phyloP scores from a whole-genome alignment of 768 basidiomycete species.

The Calocera viscosa region DNA sequence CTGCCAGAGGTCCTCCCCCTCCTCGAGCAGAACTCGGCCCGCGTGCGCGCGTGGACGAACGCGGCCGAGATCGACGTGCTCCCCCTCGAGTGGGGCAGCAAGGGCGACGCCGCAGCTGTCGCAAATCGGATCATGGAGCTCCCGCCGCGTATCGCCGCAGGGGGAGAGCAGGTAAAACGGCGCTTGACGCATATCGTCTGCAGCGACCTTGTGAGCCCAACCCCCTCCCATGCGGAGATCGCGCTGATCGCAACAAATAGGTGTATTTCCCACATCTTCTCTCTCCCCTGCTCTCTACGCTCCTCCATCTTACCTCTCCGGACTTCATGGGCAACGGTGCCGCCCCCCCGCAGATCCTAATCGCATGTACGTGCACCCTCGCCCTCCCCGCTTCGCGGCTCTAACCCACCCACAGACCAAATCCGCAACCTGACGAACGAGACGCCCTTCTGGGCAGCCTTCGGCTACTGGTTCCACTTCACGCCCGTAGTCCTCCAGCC shows the following conservation, averaged over 20 bases:
- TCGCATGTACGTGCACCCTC: slow-evolving; percentile 38
- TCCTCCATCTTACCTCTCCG: slow-evolving; percentile 57
- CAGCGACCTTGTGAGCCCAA: slow-evolving; percentile 63
- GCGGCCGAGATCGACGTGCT: slow-evolving; percentile 32
- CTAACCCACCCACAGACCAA: slow-evolving; percentile 33
- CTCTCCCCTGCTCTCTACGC: slow-evolving; percentile 58
- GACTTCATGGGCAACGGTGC: slow-evolving; percentile 26
- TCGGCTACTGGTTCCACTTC: slow-evolving; percentile 67
- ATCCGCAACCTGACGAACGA: slow-evolving; percentile 62
- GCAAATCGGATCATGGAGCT: slow-evolving; percentile 27
- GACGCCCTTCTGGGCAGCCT: slow-evolving; percentile 62
- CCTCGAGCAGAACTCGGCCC: slow-evolving; percentile 31
- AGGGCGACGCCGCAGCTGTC: slow-evolving; percentile 33
- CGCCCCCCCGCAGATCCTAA: slow-evolving; percentile 34
- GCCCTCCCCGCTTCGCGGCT: neutral
- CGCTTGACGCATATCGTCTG: slow-evolving; percentile 52
- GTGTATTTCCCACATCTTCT: slow-evolving; percentile 78
- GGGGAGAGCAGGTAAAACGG: slow-evolving; percentile 10
- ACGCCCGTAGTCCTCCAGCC: slow-evolving; percentile 35
- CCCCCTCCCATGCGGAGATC: neutral
- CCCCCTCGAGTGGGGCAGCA: slow-evolving; percentile 61
- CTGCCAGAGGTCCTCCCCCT: slow-evolving; percentile 57
- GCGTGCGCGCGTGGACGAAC: slow-evolving; percentile 8
- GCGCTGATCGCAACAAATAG: slow-evolving; percentile 27
- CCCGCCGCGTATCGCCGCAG: neutral